Conservation (phyloP, 306 rosid genomes). For the Hippophae tibetana region DNA sequence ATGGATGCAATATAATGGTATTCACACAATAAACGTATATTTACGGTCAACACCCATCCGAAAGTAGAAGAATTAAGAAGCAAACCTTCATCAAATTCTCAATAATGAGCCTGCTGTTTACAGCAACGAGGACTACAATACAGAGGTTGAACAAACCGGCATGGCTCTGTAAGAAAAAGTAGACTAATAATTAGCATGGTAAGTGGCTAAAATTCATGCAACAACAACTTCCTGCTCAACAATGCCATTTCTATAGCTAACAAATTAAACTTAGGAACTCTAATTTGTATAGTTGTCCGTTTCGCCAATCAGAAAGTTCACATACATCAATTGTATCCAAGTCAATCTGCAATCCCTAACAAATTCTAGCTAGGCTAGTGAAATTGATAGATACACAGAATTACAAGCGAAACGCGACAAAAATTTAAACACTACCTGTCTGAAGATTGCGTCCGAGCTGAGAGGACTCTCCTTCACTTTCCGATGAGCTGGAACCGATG, state of each 20-base stretch:
- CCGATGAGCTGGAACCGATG: slow-evolving; percentile 77
- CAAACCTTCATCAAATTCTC: slow-evolving; percentile 97
- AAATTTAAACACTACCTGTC: slow-evolving; percentile 39
- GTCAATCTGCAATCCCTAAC: too few species aligned
- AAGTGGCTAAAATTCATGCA: too few species aligned
- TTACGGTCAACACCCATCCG: neutral
- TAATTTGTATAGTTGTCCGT: too few species aligned
- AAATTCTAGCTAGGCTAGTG: too few species aligned
- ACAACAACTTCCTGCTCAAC: too few species aligned
- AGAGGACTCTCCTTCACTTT: slow-evolving; percentile 79
- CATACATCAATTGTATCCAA: neutral
- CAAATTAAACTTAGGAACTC: too few species aligned
- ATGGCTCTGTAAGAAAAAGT: slow-evolving; percentile 64
- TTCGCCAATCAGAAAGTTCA: too few species aligned
- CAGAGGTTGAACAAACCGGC: slow-evolving; percentile 96
- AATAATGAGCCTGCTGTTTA: slow-evolving; percentile 86
- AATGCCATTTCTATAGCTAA: too few species aligned
- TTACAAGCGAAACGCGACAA: slow-evolving; percentile 5
- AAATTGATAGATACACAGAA: neutral
- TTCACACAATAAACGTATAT: too few species aligned
- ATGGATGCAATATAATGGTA: too few species aligned
- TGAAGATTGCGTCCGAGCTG: slow-evolving; percentile 76
- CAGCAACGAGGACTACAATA: slow-evolving; percentile 90
- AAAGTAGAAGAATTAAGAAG: slow-evolving; percentile 2
- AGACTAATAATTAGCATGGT: neutral